These are phyloP conservation scores for Emergomyces pasteurianus DNA, from an alignment of 2,329 filamentous ascomycete genomes.

Conservation along the genomic window DNA sequence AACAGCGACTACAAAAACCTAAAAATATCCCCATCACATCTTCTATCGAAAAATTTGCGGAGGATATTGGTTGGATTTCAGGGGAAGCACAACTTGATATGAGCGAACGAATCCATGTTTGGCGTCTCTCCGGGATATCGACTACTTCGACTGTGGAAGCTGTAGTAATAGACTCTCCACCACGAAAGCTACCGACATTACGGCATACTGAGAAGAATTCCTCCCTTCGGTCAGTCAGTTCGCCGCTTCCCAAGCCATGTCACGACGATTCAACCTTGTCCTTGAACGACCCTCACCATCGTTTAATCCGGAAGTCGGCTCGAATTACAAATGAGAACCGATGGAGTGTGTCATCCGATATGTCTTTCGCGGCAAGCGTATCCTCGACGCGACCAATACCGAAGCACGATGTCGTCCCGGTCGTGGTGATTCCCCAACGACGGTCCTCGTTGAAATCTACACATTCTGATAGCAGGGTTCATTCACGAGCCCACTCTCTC, in stretches of 20 bases:
- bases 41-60: slow-evolving; percentile 36
- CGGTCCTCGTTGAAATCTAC: slow-evolving; percentile 33
- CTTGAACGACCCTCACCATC: slow-evolving; percentile 32
- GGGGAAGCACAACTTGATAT: slow-evolving; percentile 19
- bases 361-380: slow-evolving; percentile 25
- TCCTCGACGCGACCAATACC: slow-evolving; percentile 16
- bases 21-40: slow-evolving; percentile 19
- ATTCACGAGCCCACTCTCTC: slow-evolving; percentile 28
- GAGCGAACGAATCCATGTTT: slow-evolving; percentile 19
- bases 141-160: slow-evolving; percentile 45
- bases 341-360: slow-evolving; percentile 31
- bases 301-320: slow-evolving; percentile 39
- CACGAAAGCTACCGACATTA: slow-evolving; percentile 33
- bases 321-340: slow-evolving; percentile 38
- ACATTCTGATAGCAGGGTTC: slow-evolving; percentile 23
- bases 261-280: slow-evolving; percentile 34
- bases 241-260: slow-evolving; percentile 32
- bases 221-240: slow-evolving; percentile 33
- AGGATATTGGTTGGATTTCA: slow-evolving; percentile 40
- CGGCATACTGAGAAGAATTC: slow-evolving; percentile 44
- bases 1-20: slow-evolving; percentile 21
- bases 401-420: slow-evolving; percentile 31
- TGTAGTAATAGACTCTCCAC: slow-evolving; percentile 41
- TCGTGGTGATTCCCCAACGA: slow-evolving; percentile 37
- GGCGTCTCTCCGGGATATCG: slow-evolving; percentile 40